Base-by-base conservation (phyloP, 345 rosid species). In the Arabidopsis arenosa region DNA sequence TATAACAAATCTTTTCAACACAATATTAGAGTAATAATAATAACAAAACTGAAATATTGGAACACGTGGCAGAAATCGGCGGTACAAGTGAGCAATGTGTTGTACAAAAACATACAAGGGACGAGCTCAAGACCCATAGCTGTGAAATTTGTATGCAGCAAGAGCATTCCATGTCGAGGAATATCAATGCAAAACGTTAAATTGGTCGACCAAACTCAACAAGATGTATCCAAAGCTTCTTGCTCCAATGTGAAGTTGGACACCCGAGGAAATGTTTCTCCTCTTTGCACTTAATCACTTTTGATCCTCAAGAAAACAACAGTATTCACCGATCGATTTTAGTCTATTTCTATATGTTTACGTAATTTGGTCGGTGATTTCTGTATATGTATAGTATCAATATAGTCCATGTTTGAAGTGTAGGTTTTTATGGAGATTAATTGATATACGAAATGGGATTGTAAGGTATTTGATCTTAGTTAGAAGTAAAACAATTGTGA, bases 51-150 rank as follows among this genome's bases (percentile, higher is more conserved):
- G 35, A 65, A 4, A 21, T 60, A 28, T 28, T 28, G 64, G 18
- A 5, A 14, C 23, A 61, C 66, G 51, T 68, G 67, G 7, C 84
- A 93, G 97, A 73, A 49, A 4, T 86, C 93, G 12, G 97, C 98
- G 0, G 98, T 93, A 66, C 81, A 82, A 82, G 84, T 93, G 43
- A 88, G 89, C 85, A 77, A 87, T 63, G 88, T 93, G 35, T 14
- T 83, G 62, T 93, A 91, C 85, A 83, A 54, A 36, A 86, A 86
- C 86, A 88, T 89, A 47, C 82, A 47, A 79, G 98, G 98, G 54
- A 91, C 94, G 10, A 91, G 94, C 74, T 87, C 92, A 23, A 81
- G 87, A 2, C 78, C 88, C 14, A 41, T 74, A 39, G 98, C 97
- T 9, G 71, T 91, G 15, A 85, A 80, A 26, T 86, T 90, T 23